These are phyloP conservation scores for Lactarius psammicola DNA, from an alignment of 768 basidiomycete species.

Conservation along the genomic window DNA sequence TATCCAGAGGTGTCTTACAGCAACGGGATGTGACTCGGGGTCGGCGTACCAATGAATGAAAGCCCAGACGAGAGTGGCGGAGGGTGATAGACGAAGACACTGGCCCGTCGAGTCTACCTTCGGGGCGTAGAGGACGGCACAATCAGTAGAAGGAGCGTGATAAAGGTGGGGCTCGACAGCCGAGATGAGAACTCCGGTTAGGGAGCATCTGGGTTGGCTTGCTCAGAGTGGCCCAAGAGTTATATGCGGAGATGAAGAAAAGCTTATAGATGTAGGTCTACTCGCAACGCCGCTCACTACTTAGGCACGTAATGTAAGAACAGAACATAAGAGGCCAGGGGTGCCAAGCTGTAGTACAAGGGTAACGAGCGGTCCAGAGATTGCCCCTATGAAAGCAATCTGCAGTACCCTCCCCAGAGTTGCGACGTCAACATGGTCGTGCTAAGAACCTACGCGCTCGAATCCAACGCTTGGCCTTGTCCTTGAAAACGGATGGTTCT, in stretches of 20 bases:
- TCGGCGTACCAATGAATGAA: slow-evolving; percentile 54
- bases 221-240: slow-evolving; percentile 74
- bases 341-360: neutral
- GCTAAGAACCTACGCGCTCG: neutral
- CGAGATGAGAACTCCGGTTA: slow-evolving; percentile 62
- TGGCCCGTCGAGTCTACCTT: slow-evolving; percentile 95
- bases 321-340: neutral
- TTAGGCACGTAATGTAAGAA: neutral
- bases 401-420: neutral
- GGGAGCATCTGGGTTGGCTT: slow-evolving; percentile 45
- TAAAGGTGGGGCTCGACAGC: slow-evolving; percentile 67
- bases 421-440: neutral
- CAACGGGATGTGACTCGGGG: too few species aligned
- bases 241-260: slow-evolving; percentile 60
- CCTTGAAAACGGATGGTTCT: neutral
- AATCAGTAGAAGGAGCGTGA: too few species aligned
- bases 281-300: neutral
- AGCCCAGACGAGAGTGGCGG: slow-evolving; percentile 58
- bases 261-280: slow-evolving; percentile 53
- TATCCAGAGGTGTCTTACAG: too few species aligned
- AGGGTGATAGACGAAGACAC: slow-evolving; percentile 56
- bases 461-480: neutral
- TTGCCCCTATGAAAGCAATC: neutral
- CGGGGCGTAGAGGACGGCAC: slow-evolving; percentile 54
- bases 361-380: neutral